Percentiles rank a stretch among this genome's conserved stretches.
phyloP scores from a whole-genome alignment of 2,329 filamentous ascomycete species.

The Periconia sp. region DNA sequence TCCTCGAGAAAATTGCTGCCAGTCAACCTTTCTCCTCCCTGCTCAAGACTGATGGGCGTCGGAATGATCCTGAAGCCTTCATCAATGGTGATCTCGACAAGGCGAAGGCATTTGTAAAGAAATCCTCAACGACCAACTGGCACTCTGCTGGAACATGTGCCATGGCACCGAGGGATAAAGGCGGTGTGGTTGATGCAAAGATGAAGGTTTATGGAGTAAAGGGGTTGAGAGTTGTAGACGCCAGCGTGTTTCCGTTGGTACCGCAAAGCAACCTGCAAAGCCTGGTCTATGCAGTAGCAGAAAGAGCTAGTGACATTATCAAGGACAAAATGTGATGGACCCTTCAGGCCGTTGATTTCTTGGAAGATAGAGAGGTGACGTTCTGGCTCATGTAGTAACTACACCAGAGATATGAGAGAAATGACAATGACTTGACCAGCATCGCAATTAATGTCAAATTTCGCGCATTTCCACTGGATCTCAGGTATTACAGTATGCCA shows the following conservation, averaged over 20 bases:
- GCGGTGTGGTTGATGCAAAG: constrained; percentile 17
- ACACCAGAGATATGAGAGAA: too few relatives aligned
- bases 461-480: too few relatives aligned
- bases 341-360: too few relatives aligned
- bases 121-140: constrained; percentile 18
- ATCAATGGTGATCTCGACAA: constrained; percentile 16
- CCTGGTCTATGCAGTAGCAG: constrained; percentile 23
- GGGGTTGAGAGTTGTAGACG: constrained; percentile 21
- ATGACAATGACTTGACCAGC: too few relatives aligned
- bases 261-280: constrained; percentile 17
- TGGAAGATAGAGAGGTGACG: too few relatives aligned
- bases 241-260: constrained; percentile 20
- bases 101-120: constrained; percentile 19
- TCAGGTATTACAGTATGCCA: too few relatives aligned
- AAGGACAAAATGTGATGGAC: too few relatives aligned
- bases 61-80: constrained; percentile 13
- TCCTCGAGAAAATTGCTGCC: constrained; percentile 40
- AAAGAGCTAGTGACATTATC: constrained; percentile 22
- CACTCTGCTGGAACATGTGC: constrained; percentile 27
- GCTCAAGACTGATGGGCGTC: constrained; percentile 37
- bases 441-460: too few relatives aligned
- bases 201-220: constrained; percentile 23
- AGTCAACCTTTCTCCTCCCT: constrained; percentile 39
- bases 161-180: constrained; percentile 27
- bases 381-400: too few relatives aligned